A percentile compares a stretch with the other conserved stretches of the same genome.
These are phyloP conservation scores for Quercus engelmannii DNA, from an alignment of 306 rosid genomes.

Conservation along the genomic window DNA sequence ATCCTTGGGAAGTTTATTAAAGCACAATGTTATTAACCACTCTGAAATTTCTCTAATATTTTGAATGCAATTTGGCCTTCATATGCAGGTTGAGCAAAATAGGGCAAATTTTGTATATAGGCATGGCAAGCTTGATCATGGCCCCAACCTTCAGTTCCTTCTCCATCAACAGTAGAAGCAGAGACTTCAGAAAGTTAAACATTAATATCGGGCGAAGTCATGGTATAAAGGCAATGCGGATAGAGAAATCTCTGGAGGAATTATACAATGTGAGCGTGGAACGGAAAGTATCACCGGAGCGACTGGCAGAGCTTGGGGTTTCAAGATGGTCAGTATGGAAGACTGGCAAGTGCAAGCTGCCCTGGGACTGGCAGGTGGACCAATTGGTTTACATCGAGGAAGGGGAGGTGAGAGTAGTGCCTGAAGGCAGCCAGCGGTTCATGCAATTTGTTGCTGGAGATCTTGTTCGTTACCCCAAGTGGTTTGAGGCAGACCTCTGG, in stretches of 20 bases:
- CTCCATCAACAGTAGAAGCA: conserved; percentile 27
- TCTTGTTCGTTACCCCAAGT: conserved; percentile 75
- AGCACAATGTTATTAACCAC: neutral
- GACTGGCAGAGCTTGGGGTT: conserved; percentile 66
- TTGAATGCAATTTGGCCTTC: conserved; percentile 17
- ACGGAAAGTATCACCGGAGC: conserved; percentile 49
- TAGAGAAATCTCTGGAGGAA: conserved; percentile 79
- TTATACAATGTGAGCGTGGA: conserved; percentile 74
- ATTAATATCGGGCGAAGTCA: conserved; percentile 8
- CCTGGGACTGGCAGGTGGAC: conserved; percentile 97
- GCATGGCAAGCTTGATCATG: conserved; percentile 53
- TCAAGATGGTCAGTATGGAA: conserved; percentile 90
- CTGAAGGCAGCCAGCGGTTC: conserved; percentile 74
- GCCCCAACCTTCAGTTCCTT: conserved; percentile 37
- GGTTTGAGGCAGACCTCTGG: conserved; percentile 91
- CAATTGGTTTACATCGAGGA: conserved; percentile 88
- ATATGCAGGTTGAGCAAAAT: conserved; percentile 5
- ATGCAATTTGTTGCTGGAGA: conserved; percentile 87
- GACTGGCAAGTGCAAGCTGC: conserved; percentile 68
- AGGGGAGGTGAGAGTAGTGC: conserved; percentile 90
- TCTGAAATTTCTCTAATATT: neutral
- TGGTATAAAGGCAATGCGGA: conserved; percentile 49
- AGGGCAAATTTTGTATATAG: neutral
- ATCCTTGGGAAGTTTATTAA: neutral
- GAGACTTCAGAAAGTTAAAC: conserved; percentile 20